Base-by-base conservation (phyloP, 306 rosid genomes). In the Rosa rugosa region DNA sequence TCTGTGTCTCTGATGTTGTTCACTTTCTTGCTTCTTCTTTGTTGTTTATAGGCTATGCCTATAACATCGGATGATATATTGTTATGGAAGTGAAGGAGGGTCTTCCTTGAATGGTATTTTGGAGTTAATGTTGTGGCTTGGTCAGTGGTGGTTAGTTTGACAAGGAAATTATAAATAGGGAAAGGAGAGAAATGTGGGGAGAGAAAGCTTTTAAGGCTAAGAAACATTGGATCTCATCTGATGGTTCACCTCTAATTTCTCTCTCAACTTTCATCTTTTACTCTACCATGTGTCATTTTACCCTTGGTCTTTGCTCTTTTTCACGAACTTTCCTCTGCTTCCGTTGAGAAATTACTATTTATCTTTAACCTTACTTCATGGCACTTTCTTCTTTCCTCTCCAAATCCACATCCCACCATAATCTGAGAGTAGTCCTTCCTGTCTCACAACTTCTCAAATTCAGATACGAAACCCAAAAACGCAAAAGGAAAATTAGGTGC, bases 101-200 rank as follows among this genome's bases (percentile, higher is more conserved):
- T 34, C 47, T 51, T 71, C 54, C 54, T 16, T 17, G 50, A 14
- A 38, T 60, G 11, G 66, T 49, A 63, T 75, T 46, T 53, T 22
- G 62, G 62, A 63, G 46, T 76, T 76, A 8, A 64, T 63, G 22
- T 63, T 63, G 71, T 62, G 79, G 79, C 50, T 60, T 44, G 70
- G 70, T 74, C 69, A 75, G 60, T 79, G 62, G 72, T 53, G 40
- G 49, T 71, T 62, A 9, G 79, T 70, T 79, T 80, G 79, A 76
- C 81, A 63, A 51, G 67, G 66, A 54, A 74, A 63, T 50, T 31
- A 79, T 79, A 79, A 64, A 45, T 36, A 71, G 38, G 49, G 68
- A 20, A 41, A 70, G 75, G 81, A 80, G 83, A 83, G 62, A 50
- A 42, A 63, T 69, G 63, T 60, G 82, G 82, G 54, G 72, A 54